Conservation (phyloP, 2,329 filamentous ascomycete species). For the Talaromyces sp. region DNA sequence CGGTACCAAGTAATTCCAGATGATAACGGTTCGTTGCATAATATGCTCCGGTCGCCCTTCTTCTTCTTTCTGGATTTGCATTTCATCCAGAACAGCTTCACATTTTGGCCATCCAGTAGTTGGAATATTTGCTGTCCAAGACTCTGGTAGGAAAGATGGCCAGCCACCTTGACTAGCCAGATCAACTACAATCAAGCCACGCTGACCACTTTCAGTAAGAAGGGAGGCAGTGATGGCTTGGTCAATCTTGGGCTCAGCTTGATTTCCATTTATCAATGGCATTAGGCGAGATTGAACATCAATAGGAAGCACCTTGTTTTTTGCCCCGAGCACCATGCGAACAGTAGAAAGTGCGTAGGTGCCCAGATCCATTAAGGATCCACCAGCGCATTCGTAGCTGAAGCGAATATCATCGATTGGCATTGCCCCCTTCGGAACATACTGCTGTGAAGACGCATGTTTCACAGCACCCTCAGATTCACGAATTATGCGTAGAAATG, state of each 20-base stretch:
- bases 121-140: neutral
- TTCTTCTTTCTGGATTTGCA: neutral
- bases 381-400: too few species aligned
- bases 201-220: neutral
- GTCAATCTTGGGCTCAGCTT: neutral
- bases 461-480: neutral
- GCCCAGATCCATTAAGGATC: too few species aligned
- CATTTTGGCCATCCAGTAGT: neutral
- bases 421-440: neutral
- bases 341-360: too few species aligned
- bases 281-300: too few species aligned
- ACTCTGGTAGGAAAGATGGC: neutral
- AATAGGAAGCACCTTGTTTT: too few species aligned
- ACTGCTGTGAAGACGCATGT: neutral
- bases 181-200: neutral
- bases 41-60: neutral
- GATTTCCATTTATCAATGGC: too few species aligned
- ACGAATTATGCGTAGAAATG: neutral
- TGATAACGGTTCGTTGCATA: neutral
- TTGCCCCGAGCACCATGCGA: too few species aligned
- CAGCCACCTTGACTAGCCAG: neutral
- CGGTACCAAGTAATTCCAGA: neutral
- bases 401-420: too few species aligned
- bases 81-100: neutral
- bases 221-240: neutral